Evolutionary conservation across 306 rosid species (phyloP).

Genomic region (Parietaria judaica): DNA sequence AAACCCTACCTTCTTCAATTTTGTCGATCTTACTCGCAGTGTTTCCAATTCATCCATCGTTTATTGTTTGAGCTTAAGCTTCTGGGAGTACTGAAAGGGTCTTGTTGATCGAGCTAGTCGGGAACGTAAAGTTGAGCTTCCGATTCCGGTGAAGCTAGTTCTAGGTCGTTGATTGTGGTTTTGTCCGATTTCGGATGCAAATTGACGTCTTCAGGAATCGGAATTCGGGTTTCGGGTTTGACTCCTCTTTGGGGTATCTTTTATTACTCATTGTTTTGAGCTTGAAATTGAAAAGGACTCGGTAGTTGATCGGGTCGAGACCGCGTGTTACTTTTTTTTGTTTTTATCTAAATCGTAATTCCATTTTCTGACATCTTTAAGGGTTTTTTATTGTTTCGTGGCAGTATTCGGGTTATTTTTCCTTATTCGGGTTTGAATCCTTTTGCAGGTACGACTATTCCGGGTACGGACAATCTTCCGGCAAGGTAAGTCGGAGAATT

Average conservation of each 20-base stretch:
- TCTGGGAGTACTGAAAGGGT: background rate
- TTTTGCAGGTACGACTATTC: constrained; percentile 88
- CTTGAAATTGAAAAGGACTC: too few species aligned
- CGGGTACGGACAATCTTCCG: constrained; percentile 90
- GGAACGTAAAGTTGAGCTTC: background rate
- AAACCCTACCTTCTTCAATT: background rate
- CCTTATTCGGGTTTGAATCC: constrained; percentile 2
- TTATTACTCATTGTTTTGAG: too few species aligned
- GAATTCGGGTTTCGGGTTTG: constrained; percentile 7
- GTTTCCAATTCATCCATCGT: background rate
- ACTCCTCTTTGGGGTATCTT: background rate
- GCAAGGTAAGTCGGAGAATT: constrained; percentile 63
- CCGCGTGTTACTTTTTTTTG: too few species aligned
- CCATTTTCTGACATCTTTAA: too few species aligned
- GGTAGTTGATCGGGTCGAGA: too few species aligned
- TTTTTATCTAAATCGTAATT: background rate
- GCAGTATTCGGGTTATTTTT: constrained; percentile 7
- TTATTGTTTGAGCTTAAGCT: background rate
- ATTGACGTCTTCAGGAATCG: constrained; percentile 11
- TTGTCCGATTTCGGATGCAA: constrained; percentile 5
- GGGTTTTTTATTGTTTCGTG: background rate
- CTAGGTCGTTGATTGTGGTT: background rate
- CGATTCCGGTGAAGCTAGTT: background rate
- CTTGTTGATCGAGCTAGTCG: background rate
- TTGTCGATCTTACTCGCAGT: background rate